Conservation (phyloP, 805 yeast genomes). For the Cyberlindnera subsufficiens region DNA sequence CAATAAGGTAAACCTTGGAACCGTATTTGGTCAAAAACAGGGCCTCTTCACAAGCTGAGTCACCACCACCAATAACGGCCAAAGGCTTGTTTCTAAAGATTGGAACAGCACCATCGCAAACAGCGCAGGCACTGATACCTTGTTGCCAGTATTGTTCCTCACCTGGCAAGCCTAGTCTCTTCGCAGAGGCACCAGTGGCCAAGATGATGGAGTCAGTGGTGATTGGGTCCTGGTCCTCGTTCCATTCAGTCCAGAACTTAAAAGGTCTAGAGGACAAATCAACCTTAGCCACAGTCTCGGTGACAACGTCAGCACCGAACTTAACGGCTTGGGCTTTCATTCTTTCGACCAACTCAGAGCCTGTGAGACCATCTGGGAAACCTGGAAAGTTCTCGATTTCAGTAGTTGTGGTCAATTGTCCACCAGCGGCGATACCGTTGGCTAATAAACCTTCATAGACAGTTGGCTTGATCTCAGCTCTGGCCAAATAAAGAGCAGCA, state of each 20-base stretch:
- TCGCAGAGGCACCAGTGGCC: constrained; percentile 98
- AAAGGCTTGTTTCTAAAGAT: constrained; percentile 96
- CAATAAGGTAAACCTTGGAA: constrained; percentile 88
- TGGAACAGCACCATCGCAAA: constrained; percentile 99
- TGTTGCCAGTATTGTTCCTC: constrained; percentile 98
- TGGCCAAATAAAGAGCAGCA: constrained; percentile 93
- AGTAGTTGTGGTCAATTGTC: constrained; percentile 97
- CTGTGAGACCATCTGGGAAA: constrained; percentile 89
- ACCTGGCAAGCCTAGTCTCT: constrained; percentile 89
- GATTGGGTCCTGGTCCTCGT: constrained; percentile 85
- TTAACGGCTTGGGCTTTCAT: constrained; percentile 85
- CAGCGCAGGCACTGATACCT: constrained; percentile 99
- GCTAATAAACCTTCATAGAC: constrained; percentile 94
- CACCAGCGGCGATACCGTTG: constrained; percentile 98
- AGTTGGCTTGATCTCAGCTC: constrained; percentile 94
- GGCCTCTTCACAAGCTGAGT: constrained; percentile 99
- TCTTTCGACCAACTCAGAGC: constrained; percentile 83
- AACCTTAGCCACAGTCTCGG: constrained; percentile 91
- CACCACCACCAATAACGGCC: constrained; percentile 99
- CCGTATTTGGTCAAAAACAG: constrained; percentile 95
- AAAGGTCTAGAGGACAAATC: constrained; percentile 87
- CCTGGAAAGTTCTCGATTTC: constrained; percentile 99
- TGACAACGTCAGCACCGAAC: constrained; percentile 91
- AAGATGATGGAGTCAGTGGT: constrained; percentile 89
- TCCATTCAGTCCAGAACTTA: constrained; percentile 95